Conservation (phyloP, 2,329 filamentous ascomycete species). For the Trichoderma endophyticum region DNA sequence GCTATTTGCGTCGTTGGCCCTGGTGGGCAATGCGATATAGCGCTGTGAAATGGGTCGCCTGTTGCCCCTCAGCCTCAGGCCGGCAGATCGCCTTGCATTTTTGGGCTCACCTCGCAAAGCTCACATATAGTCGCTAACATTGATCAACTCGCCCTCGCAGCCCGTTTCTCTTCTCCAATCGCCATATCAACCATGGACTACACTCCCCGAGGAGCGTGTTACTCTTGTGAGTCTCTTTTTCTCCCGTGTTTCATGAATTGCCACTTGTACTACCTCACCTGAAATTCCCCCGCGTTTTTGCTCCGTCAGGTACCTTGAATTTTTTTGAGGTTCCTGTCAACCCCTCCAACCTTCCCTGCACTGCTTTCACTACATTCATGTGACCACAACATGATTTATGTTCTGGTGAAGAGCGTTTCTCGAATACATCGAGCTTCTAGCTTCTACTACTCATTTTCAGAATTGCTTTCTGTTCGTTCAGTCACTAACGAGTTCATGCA, state of each 20-base stretch:
- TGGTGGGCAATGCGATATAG: background rate
- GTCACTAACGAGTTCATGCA: constrained; percentile 37
- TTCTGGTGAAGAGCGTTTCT: background rate
- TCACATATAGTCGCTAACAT: constrained; percentile 8
- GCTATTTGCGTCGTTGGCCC: background rate
- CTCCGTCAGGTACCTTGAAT: constrained; percentile 7
- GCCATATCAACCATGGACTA: constrained; percentile 40
- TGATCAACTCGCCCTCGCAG: background rate
- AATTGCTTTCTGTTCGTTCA: background rate
- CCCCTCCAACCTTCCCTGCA: constrained; percentile 2
- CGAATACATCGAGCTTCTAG: background rate
- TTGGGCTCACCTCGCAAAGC: background rate
- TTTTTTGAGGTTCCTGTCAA: background rate
- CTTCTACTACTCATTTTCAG: background rate
- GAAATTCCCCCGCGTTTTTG: constrained; percentile 14
- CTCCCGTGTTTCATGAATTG: constrained; percentile 6
- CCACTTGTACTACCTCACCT: constrained; percentile 4
- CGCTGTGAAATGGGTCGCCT: constrained; percentile 2
- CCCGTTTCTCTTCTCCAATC: background rate
- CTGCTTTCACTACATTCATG: background rate
- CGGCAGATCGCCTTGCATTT: background rate
- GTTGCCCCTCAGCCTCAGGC: constrained; percentile 18
- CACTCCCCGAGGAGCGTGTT: constrained; percentile 46
- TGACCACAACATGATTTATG: background rate
- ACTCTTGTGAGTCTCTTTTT: constrained; percentile 44